Evolutionary conservation across 768 basidiomycete genomes (phyloP), one percentile per base, ranked within the genome.

Genomic region (Leccinum pellstonianum): DNA sequence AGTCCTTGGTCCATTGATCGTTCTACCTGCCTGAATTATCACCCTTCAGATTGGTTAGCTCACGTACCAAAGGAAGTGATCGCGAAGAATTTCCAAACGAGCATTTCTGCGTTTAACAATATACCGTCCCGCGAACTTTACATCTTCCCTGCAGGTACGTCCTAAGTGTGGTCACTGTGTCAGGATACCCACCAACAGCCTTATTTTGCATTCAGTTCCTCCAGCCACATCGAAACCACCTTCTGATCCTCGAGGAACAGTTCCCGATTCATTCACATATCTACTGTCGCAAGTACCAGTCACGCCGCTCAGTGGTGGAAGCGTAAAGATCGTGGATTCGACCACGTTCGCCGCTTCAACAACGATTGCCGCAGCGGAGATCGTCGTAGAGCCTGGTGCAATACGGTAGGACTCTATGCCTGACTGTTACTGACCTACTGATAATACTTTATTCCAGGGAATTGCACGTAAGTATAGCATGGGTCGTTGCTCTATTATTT

Each of bases 41-140:
- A 29, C 21, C 1, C 3, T 17, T 21, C 9, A 63, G 85, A 87
- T 62, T 88, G 86, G 85, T 74, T 87, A 27, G 77, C 85, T 15
- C 86, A 87, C 61, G 75, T 82, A 3, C 83, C 83, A 4, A 73
- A 77, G 62, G 75, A 77, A 35, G 81, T 84, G 10, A 69, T 86
- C 4, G 83, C 85, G 15, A 86, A 86, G 71, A 87, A 86, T 64
- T 87, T 87, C 63, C 77, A 80, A 33, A 68, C 77, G 17, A 59
- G 66, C 54, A 73, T 76, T 17, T 72, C 80, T 52, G 74, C 78
- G 3, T 85, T 84, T 59, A 75, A 85, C 58, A 75, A 81, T 51
- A 82, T 86, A 41, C 83, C 85, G 0, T 70, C 76, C 15, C 59
- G 74, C 2, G 79, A 83, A 63, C 74, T 86, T 15, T 86, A 85